Evolutionary conservation across 352 stramenopile species (phyloP), one percentile per base, ranked within the genome.

Genomic region (Phytophthora sansomeana): DNA sequence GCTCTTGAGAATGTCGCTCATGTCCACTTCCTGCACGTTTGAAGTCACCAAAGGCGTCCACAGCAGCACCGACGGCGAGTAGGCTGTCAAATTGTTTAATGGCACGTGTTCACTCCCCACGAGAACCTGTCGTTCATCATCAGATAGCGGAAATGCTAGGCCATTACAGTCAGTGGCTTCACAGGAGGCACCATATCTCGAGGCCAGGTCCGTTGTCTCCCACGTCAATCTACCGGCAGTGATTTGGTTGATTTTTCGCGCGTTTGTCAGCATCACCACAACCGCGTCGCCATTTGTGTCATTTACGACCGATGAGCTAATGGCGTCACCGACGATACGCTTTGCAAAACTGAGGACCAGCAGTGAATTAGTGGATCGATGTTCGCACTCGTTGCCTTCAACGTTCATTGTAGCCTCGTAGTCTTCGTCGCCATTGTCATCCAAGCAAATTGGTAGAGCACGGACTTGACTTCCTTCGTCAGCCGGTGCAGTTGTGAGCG

Each of bases 331-430:
- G 4, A 73, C 39, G 21, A 87, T 77, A 5, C 77, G 75, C 52
- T 82, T 85, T 0, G 79, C 76, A 66, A 88, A 84, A 62, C 77
- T 88, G n/a, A 86, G 53, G 1, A 85, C 75, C n/a, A 88, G 58
- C 58, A 81, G 64, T 14, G 79, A 83, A 24, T 32, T 61, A 13
- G 63, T 67, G 5, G 79, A 83, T 2, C 48, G 66, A 17, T 50
- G 32, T 2, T 62, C 42, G 46, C 79, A 88, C 5, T 48, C 56
- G 8, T 13, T 66, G 0, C 53, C 51, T 14, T 72, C 38, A 16
- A 51, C 64, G 11, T 75, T 69, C 64, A 85, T 58, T 1, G 72
- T 86, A 2, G 69, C 59, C 17, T 38, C 38, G 9, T 68, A 72
- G 38, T 85, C 72, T 54, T 85, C 79, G 8, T 50, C 54, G 0